phyloP scores from a whole-genome alignment of 148 eudicot genomes.

The Persicaria maculosa region DNA sequence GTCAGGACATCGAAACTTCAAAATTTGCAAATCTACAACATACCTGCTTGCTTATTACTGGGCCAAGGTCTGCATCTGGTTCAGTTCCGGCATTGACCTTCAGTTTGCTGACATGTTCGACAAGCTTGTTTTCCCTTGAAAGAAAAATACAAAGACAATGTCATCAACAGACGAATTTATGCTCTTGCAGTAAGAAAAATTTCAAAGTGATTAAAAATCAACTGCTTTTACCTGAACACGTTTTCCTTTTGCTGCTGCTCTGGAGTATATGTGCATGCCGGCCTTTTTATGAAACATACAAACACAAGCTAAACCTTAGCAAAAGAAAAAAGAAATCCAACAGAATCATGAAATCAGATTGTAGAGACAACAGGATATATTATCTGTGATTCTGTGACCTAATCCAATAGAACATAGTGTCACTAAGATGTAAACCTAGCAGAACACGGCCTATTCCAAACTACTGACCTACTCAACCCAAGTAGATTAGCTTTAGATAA shows the following conservation, averaged over 20 bases:
- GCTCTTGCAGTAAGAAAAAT: not conserved
- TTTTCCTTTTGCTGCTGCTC: slow-evolving; percentile 95
- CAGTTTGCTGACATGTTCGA: too few species aligned
- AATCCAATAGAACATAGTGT: too few species aligned
- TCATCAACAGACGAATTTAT: not conserved
- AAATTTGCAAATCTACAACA: too few species aligned
- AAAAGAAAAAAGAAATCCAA: slow-evolving; percentile 3
- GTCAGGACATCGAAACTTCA: too few species aligned
- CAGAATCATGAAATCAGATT: not conserved
- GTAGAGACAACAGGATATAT: not conserved
- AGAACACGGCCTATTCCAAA: too few species aligned
- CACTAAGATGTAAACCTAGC: too few species aligned
- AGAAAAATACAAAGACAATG: not conserved
- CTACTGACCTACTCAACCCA: too few species aligned
- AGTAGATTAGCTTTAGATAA: too few species aligned
- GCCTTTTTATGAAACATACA: slow-evolving; percentile 40
- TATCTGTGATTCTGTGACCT: not conserved
- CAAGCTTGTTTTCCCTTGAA: too few species aligned
- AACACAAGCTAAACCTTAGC: slow-evolving; percentile 5
- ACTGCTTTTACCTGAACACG: slow-evolving; percentile 75
- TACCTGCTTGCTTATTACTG: too few species aligned
- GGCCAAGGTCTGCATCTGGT: too few species aligned
- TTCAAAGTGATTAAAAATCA: not conserved
- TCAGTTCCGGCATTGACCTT: too few species aligned
- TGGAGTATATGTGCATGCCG: slow-evolving; percentile 89